These are phyloP conservation scores for Aquilaria malaccensis DNA, from an alignment of 345 rosid genomes.

Conservation along the genomic window DNA sequence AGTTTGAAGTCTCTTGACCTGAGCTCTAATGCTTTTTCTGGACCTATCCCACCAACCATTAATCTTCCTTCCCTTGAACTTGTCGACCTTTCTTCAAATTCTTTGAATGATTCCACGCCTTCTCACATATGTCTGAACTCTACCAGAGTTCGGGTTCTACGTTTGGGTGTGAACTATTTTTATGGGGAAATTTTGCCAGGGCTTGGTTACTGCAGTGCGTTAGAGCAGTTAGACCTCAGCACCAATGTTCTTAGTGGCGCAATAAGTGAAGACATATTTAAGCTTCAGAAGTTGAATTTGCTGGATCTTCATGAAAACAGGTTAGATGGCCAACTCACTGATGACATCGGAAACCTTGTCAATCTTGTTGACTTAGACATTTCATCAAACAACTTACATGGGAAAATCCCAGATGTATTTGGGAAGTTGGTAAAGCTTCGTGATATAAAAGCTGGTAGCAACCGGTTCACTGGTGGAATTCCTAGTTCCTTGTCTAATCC, in stretches of 20 bases:
- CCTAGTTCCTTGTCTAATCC: conserved; percentile 52
- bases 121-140: conserved; percentile 39
- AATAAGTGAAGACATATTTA: conserved; percentile 35
- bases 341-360: conserved; percentile 27
- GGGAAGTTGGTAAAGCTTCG: conserved; percentile 17
- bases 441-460: conserved; percentile 32
- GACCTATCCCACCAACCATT: conserved; percentile 27
- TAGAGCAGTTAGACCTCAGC: conserved; percentile 45
- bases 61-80: conserved; percentile 31
- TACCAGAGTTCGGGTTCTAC: conserved; percentile 18
- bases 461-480: conserved; percentile 37
- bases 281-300: conserved; percentile 27
- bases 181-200: conserved; percentile 34
- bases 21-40: conserved; percentile 43
- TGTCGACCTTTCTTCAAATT: conserved; percentile 43
- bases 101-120: conserved; percentile 33
- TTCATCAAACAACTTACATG: conserved; percentile 38
- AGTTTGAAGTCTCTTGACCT: conserved; percentile 39
- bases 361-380: conserved; percentile 41
- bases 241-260: conserved; percentile 45
- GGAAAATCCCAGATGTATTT: conserved; percentile 52
- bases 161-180: conserved; percentile 44
- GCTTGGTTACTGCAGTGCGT: conserved; percentile 28
- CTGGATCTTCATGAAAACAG: conserved; percentile 44
- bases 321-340: conserved; percentile 41